A percentile compares a stretch with the other conserved stretches of the same genome.
Conservation (phyloP, 2,329 filamentous ascomycete species). For the Ophiosphaerella herpotricha region DNA sequence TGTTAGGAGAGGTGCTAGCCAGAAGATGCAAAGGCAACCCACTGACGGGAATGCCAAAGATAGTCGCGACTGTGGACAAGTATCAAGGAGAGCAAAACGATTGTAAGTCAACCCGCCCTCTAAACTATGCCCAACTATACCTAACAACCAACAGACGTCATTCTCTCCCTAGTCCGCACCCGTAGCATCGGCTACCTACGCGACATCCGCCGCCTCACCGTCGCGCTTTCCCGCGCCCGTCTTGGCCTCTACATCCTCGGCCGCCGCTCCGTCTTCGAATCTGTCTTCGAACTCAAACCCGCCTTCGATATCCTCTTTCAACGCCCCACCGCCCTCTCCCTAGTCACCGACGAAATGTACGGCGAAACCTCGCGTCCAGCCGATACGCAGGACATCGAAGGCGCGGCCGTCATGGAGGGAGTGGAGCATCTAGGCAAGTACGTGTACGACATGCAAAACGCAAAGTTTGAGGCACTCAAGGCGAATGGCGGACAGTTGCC, state of each 20-base stretch:
- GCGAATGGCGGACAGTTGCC: slow-evolving; percentile 42
- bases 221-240: slow-evolving; percentile 89
- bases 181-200: slow-evolving; percentile 88
- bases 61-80: slow-evolving; percentile 94
- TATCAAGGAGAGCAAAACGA: slow-evolving; percentile 99
- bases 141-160: slow-evolving; percentile 67
- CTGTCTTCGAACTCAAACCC: slow-evolving; percentile 82
- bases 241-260: slow-evolving; percentile 92
- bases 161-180: slow-evolving; percentile 89
- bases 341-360: slow-evolving; percentile 87
- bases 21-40: slow-evolving; percentile 83
- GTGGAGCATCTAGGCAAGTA: slow-evolving; percentile 96
- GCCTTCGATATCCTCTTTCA: slow-evolving; percentile 80
- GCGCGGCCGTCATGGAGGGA: slow-evolving; percentile 75
- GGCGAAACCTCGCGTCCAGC: slow-evolving; percentile 61
- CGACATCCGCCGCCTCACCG: slow-evolving; percentile 89
- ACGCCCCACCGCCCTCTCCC: slow-evolving; percentile 77
- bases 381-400: slow-evolving; percentile 50
- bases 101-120: slow-evolving; percentile 65
- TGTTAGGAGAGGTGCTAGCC: slow-evolving; percentile 83
- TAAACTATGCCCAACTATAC: not conserved
- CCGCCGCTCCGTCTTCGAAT: slow-evolving; percentile 83
- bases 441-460: slow-evolving; percentile 92
- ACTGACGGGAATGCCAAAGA: slow-evolving; percentile 86
- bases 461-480: slow-evolving; percentile 65